Evolutionary conservation across 148 eudicot genomes (phyloP).

Genomic region (Nepenthes gracilis): DNA sequence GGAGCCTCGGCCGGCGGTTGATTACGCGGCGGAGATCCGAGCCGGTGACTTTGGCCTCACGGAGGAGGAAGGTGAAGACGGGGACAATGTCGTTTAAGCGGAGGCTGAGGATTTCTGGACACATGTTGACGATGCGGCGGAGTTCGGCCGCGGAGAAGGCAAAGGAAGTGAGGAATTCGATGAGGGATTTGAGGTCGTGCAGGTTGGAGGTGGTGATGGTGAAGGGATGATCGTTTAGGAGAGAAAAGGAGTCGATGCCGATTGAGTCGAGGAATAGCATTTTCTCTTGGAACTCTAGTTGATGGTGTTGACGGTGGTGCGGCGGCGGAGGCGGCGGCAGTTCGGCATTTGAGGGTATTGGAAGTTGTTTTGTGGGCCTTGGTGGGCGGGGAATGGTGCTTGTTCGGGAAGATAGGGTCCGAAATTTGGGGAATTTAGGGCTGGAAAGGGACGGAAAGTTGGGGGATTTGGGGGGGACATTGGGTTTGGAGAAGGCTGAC

Average conservation of each 20-base stretch:
- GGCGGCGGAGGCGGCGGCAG: constrained; percentile 10
- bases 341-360: constrained; percentile 3
- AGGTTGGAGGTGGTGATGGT: constrained; percentile 32
- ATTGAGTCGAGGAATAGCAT: constrained; percentile 64
- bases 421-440: too few species aligned
- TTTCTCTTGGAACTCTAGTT: constrained; percentile 34
- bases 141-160: constrained; percentile 39
- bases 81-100: constrained; percentile 19
- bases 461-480: too few species aligned
- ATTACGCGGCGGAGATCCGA: constrained; percentile 43
- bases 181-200: constrained; percentile 27
- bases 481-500: too few species aligned
- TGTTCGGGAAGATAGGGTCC: constrained; percentile 2
- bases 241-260: constrained; percentile 59
- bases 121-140: constrained; percentile 53
- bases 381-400: constrained; percentile 15
- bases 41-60: constrained; percentile 49
- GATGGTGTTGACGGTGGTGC: constrained; percentile 6
- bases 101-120: constrained; percentile 55
- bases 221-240: constrained; percentile 30
- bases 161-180: constrained; percentile 35
- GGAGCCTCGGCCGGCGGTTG: constrained; percentile 71
- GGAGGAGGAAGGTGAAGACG: constrained; percentile 68
- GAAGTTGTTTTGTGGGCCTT: constrained; percentile 15
- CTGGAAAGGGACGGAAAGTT: too few species aligned